Evolutionary conservation across 352 stramenopile genomes (phyloP), one percentile per base, ranked within the genome.

Genomic region (Pythium brassicae): DNA sequence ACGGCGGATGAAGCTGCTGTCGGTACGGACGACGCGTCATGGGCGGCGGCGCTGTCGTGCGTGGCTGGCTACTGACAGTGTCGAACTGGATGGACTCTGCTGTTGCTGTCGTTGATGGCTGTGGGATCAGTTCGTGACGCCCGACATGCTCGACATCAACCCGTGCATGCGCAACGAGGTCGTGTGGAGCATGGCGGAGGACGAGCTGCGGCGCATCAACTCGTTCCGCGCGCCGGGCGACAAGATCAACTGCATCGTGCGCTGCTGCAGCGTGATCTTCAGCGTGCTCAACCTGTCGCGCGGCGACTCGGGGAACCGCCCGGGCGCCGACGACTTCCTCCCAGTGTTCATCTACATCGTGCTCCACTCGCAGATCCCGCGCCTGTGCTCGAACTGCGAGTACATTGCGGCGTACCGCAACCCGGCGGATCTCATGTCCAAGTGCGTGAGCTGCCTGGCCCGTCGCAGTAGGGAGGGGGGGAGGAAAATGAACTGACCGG

Each of bases 301-400:
- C 39, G 84, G 82, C 20, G 80, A 90, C 43, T 77, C 73, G 9
- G 68, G 70, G 2, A 86, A 66, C 17, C 82, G 84, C 9, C 84
- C 84, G 3, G 84, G 84, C 17, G 80, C 88, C 2, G 90, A 97
- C 57, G 90, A 97, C 39, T 97, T 97, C 50, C 68, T 97, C 15
- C 90, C 90, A 17, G 78, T 97, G 27, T 96, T 97, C 62, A 97
- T 97, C 59, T 96, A 95, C 71, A 90, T 97, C 39, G 87, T 97
- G 22, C 67, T 97, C 19, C 85, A 94, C 55, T 92, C 89, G 27
- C 78, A 91, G 53, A 92, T 96, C 55, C 83, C 87, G n/a, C 69
- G 77, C 11, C 71, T 97, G 14, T 63, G 86, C 43, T 95, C 87
- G 14, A 97, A 96, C 59, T 94, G 87, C 61, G 88, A 96, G 66